These are phyloP conservation scores for Daldinia sp. DNA, from an alignment of 2,329 filamentous ascomycete genomes.

Conservation along the genomic window DNA sequence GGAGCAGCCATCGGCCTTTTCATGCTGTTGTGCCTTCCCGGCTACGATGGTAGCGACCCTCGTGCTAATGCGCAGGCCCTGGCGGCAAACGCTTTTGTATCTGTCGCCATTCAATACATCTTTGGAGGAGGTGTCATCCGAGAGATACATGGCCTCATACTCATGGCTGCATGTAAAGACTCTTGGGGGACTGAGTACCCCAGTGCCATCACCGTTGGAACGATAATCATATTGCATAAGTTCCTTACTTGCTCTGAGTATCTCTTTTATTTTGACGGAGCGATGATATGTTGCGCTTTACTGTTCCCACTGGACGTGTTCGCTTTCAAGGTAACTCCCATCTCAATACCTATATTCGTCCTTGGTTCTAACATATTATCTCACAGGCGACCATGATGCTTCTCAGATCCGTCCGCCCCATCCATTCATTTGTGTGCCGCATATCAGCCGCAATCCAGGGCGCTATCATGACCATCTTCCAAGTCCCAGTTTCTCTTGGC, in stretches of 20 bases:
- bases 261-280: not conserved
- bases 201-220: not conserved
- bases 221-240: not conserved
- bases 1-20: conserved; percentile 6
- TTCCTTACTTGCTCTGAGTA: not conserved
- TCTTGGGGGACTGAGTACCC: conserved; percentile 3
- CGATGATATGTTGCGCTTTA: not conserved
- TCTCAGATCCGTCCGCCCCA: not conserved
- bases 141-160: conserved; percentile 3
- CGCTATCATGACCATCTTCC: not conserved
- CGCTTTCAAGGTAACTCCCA: not conserved
- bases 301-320: not conserved
- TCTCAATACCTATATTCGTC: not conserved
- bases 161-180: conserved; percentile 10
- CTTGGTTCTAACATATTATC: not conserved
- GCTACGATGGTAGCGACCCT: not conserved
- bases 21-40: conserved; percentile 6
- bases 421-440: not conserved
- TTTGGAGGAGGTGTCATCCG: not conserved
- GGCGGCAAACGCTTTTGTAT: not conserved
- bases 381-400: not conserved
- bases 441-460: not conserved
- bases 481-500: not conserved
- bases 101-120: not conserved
- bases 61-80: not conserved